A percentile compares a stretch with the other conserved stretches of the same genome.
Evolutionary conservation across 148 eudicot species (phyloP).

Genomic region (Nepenthes gracilis): DNA sequence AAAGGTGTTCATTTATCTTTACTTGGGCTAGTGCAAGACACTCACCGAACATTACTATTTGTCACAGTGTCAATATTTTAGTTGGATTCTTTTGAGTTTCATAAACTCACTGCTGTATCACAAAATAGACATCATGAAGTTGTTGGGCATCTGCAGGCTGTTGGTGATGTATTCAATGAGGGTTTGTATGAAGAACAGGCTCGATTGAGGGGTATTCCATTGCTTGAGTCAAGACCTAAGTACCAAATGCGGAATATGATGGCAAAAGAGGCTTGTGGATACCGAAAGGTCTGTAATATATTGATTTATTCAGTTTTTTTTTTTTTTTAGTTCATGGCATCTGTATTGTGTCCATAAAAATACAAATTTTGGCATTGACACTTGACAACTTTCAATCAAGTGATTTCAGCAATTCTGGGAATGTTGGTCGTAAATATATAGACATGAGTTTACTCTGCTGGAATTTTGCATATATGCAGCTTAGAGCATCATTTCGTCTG

Average conservation of each 20-base stretch:
- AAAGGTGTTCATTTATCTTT: slow-evolving; percentile 38
- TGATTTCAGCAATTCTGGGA: no score
- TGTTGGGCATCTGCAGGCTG: slow-evolving; percentile 46
- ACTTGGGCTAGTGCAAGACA: neutral
- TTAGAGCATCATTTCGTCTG: no score
- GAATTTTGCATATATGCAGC: no score
- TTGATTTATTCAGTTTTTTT: neutral
- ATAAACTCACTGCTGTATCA: neutral
- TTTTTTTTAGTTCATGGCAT: neutral
- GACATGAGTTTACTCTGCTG: no score
- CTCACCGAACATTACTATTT: neutral
- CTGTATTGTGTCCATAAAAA: neutral
- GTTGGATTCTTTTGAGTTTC: neutral
- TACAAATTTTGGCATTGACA: neutral
- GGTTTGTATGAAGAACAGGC: slow-evolving; percentile 98
- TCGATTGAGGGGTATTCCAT: slow-evolving; percentile 69
- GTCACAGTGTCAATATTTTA: neutral
- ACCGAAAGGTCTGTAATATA: slow-evolving; percentile 43
- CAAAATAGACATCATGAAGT: neutral
- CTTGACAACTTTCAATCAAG: no score
- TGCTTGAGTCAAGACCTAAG: slow-evolving; percentile 88
- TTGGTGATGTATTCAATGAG: slow-evolving; percentile 98
- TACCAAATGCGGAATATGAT: slow-evolving; percentile 77
- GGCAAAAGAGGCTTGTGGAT: slow-evolving; percentile 77
- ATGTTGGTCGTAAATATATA: no score